These are phyloP conservation scores for Sanghuangporus sanghuang DNA, from an alignment of 1,284 basidiomycete species.

Conservation along the genomic window DNA sequence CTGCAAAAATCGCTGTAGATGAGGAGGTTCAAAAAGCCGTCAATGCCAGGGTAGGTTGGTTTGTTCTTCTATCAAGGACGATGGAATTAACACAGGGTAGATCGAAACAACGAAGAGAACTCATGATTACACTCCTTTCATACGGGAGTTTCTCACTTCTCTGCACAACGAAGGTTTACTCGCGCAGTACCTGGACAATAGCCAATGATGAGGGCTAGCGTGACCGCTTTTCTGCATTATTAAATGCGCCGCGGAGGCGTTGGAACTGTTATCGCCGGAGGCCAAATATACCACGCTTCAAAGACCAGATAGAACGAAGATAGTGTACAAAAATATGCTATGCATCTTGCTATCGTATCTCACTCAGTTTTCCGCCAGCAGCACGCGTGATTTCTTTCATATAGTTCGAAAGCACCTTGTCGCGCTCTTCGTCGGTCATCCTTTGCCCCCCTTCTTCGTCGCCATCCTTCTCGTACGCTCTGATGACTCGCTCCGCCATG, in stretches of 20 bases:
- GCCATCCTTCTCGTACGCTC: slow-evolving; percentile 35
- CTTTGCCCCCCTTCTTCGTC: slow-evolving; percentile 33
- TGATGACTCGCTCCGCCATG: slow-evolving; percentile 46
- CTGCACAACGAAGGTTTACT: slow-evolving; percentile 45
- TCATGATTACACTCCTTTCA: slow-evolving; percentile 58
- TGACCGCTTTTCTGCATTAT: neutral
- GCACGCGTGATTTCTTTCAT: slow-evolving; percentile 55
- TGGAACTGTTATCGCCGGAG: neutral
- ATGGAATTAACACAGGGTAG: slow-evolving; percentile 26
- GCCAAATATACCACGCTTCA: neutral
- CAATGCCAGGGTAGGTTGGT: slow-evolving; percentile 39
- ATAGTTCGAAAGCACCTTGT: slow-evolving; percentile 42
- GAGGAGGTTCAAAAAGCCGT: slow-evolving; percentile 45
- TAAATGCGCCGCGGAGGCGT: too few relatives aligned
- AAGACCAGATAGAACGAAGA: neutral
- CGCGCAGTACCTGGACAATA: neutral
- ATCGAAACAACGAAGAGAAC: slow-evolving; percentile 51
- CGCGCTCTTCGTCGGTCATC: slow-evolving; percentile 19
- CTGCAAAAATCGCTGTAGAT: slow-evolving; percentile 40
- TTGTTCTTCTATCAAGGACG: neutral
- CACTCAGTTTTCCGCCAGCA: slow-evolving; percentile 48
- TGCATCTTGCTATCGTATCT: neutral
- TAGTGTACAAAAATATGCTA: neutral
- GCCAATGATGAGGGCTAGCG: neutral
- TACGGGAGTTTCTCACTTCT: slow-evolving; percentile 39